Base-by-base conservation (phyloP, 352 stramenopile genomes). In the Blastocystis sp. region DNA sequence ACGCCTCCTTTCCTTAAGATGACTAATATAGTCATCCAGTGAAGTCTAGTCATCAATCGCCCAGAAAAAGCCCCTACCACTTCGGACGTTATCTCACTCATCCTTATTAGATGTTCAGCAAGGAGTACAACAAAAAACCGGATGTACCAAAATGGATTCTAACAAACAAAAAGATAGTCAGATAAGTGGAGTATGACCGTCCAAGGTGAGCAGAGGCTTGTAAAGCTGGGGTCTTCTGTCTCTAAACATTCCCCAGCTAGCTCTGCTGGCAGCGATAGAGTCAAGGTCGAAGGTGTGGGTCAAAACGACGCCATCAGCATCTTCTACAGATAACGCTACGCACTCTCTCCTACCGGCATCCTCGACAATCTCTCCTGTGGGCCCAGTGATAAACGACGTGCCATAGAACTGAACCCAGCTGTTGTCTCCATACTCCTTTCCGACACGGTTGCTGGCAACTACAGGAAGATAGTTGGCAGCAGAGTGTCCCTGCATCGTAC, bases 251-350 rank as follows among this genome's bases (percentile, higher is more conserved):
- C 76, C 76, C 76, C 76, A 87, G 53, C 56, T 76, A 34, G 76
- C 55, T 76, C 76, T 45, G 20, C 26, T 26, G 50, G 76, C 76
- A 24, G 55, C 24, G 2, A 87, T 69, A 34, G 47, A 30, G 34
- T 87, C 76, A 13, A 87, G 76, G 37, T 87, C 76, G 45, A 87
- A 87, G 6, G 76, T 87, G 41, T 24, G n/a, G 9, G 76, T 87
- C 93, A 99, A 99, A 89, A 98, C 96, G 37, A 94, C 98, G 64
- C 96, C 96, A 94, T 98, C 98, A 43, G 93, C 92, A 92, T 99
- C 96, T 82, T 96, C 95, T 81, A 26, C 26, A n/a, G 45, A 16
- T 81, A n/a, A 81, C 43, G 9, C 45, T 26, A 16, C 50, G 16
- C 20, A 0, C 41, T 20, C 70, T 24, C 34, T n/a, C 34, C 41